A percentile compares a stretch with the other conserved stretches of the same genome.
Conservation (phyloP, 306 rosid genomes). For the Inga leiocalycina region DNA sequence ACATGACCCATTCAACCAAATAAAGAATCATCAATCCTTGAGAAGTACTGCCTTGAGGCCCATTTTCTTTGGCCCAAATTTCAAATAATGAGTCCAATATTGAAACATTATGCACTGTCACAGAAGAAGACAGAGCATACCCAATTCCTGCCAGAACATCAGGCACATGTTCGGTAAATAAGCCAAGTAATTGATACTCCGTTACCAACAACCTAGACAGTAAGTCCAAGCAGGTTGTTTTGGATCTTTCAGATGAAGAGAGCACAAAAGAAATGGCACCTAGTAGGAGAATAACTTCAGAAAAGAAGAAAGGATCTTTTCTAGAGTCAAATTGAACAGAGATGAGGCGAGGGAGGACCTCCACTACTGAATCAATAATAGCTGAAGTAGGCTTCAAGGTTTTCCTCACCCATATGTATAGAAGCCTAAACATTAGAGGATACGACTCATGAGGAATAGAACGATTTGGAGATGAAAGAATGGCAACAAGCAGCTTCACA, state of each 20-base stretch:
- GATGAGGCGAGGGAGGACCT: constrained; percentile 40
- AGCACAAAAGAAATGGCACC: constrained; percentile 64
- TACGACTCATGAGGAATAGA: constrained; percentile 57
- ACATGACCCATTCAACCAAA: constrained; percentile 75
- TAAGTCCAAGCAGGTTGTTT: constrained; percentile 57
- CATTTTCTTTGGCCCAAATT: constrained; percentile 63
- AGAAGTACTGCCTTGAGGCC: constrained; percentile 53
- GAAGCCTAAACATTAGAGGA: constrained; percentile 62
- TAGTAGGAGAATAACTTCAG: constrained; percentile 61
- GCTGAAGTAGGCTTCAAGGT: constrained; percentile 54
- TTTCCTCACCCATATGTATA: constrained; percentile 82
- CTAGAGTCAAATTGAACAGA: constrained; percentile 40
- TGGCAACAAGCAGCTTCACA: constrained; percentile 66
- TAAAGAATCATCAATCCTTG: constrained; percentile 77
- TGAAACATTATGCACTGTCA: constrained; percentile 44
- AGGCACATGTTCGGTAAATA: constrained; percentile 48
- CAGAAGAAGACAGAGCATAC: constrained; percentile 76
- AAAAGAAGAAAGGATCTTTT: constrained; percentile 44
- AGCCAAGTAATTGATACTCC: constrained; percentile 47
- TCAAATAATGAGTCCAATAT: constrained; percentile 63
- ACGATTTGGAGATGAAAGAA: constrained; percentile 53
- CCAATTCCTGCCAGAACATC: constrained; percentile 83
- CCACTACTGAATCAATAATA: constrained; percentile 56
- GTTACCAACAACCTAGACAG: constrained; percentile 45
- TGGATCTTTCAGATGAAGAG: constrained; percentile 54